Evolutionary conservation across 1,284 basidiomycete genomes (phyloP).

Genomic region (Fomitopsis pinicola): DNA sequence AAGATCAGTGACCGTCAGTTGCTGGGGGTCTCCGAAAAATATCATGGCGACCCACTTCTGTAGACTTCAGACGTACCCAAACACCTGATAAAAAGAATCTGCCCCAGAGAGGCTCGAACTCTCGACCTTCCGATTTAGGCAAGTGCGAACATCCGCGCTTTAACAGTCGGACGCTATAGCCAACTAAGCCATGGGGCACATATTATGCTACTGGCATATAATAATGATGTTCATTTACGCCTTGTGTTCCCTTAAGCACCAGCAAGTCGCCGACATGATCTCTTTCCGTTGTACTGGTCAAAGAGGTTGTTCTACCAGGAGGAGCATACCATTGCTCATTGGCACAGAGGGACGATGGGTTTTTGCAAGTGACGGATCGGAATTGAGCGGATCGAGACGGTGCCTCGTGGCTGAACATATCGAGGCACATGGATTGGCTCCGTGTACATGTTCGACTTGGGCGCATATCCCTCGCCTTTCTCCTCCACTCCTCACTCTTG

Average conservation of each 20-base stretch:
- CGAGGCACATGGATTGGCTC: neutral
- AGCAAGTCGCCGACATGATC: too few relatives aligned
- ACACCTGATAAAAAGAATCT: constrained; percentile 24
- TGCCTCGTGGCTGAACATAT: neutral
- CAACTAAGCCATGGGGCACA: constrained; percentile 81
- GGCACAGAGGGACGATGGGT: too few relatives aligned
- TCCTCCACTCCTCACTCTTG: neutral
- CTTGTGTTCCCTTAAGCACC: too few relatives aligned
- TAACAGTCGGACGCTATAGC: constrained; percentile 82
- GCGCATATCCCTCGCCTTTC: neutral
- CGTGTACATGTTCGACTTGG: neutral
- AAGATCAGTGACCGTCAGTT: too few relatives aligned
- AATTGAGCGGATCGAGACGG: neutral
- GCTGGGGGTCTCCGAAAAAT: neutral
- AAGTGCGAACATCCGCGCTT: constrained; percentile 40
- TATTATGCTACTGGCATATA: too few relatives aligned
- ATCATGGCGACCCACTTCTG: too few relatives aligned
- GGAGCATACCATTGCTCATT: too few relatives aligned
- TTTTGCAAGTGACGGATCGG: too few relatives aligned
- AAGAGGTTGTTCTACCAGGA: too few relatives aligned
- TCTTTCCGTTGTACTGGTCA: too few relatives aligned
- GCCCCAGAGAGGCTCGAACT: constrained; percentile 74
- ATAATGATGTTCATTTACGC: too few relatives aligned
- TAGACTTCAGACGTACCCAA: too few relatives aligned
- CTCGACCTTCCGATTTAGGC: constrained; percentile 70